These are phyloP conservation scores for Kwoniella heveanensis DNA, from an alignment of 768 basidiomycete species.

Conservation along the genomic window DNA sequence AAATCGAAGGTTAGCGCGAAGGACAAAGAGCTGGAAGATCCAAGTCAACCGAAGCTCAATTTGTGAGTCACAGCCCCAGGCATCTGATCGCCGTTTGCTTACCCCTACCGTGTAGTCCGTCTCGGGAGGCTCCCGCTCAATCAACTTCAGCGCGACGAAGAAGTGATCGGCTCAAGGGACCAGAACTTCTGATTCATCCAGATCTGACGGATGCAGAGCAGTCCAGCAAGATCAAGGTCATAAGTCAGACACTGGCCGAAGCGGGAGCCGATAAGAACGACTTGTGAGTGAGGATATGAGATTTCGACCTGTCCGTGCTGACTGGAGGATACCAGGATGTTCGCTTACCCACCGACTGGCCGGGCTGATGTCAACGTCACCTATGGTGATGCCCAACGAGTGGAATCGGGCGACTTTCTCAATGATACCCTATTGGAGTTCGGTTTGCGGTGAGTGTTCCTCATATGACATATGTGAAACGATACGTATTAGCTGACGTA, in stretches of 20 bases:
- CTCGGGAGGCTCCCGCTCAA: not conserved
- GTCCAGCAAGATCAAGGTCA: not conserved
- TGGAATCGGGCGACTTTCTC: conserved; percentile 79
- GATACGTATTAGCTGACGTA: not conserved
- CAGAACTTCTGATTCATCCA: not conserved
- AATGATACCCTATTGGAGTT: conserved; percentile 98
- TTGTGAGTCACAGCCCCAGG: conserved; percentile 18
- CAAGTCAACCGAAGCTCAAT: conserved; percentile 19
- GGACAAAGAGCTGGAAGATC: conserved; percentile 14
- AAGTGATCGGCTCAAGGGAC: not conserved
- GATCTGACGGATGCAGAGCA: not conserved
- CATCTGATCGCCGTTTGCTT: not conserved
- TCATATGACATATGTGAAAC: not conserved
- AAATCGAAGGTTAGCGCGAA: conserved; percentile 1
- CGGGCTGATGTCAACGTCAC: conserved; percentile 68
- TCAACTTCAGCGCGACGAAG: not conserved
- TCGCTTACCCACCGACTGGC: conserved; percentile 44
- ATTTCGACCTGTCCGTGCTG: not conserved
- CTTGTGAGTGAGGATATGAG: conserved; percentile 20
- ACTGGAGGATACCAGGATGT: conserved; percentile 25
- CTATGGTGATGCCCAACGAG: conserved; percentile 70
- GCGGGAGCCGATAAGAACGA: conserved; percentile 27
- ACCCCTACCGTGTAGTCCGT: not conserved
- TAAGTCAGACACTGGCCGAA: not conserved
- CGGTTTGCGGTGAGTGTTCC: conserved; percentile 74